phyloP scores from a whole-genome alignment of 768 basidiomycete species.

The Agaricus blazei region DNA sequence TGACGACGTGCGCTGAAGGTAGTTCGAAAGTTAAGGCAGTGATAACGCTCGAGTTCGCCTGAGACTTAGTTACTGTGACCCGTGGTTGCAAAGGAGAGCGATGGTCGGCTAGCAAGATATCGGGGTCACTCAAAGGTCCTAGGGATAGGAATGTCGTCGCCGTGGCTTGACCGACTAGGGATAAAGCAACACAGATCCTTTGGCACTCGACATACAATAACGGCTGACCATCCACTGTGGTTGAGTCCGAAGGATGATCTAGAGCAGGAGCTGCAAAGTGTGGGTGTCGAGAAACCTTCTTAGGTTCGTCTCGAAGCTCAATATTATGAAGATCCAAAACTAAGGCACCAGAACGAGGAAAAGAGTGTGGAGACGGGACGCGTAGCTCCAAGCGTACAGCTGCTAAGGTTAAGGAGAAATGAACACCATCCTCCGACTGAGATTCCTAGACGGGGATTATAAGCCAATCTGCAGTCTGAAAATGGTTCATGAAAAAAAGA shows the following conservation, averaged over 20 bases:
- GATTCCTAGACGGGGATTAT: background rate
- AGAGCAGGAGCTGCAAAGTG: conserved; percentile 20
- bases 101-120: background rate
- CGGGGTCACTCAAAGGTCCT: conserved; percentile 8
- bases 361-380: conserved; percentile 50
- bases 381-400: conserved; percentile 66
- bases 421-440: background rate
- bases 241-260: background rate
- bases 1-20: conserved; percentile 56
- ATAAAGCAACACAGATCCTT: conserved; percentile 47
- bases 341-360: conserved; percentile 62
- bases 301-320: conserved; percentile 15
- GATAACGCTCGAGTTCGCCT: conserved; percentile 13
- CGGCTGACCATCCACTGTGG: background rate
- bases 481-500: background rate
- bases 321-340: conserved; percentile 60
- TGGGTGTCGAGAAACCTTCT: conserved; percentile 11
- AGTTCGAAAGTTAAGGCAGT: conserved; percentile 36
- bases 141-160: conserved; percentile 10
- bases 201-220: conserved; percentile 26
- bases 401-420: conserved; percentile 33
- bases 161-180: conserved; percentile 18
- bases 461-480: background rate
- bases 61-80: conserved; percentile 27
- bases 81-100: conserved; percentile 25